Evolutionary conservation across 2,329 filamentous ascomycete species (phyloP).

Genomic region (Talaromyces sp.): DNA sequence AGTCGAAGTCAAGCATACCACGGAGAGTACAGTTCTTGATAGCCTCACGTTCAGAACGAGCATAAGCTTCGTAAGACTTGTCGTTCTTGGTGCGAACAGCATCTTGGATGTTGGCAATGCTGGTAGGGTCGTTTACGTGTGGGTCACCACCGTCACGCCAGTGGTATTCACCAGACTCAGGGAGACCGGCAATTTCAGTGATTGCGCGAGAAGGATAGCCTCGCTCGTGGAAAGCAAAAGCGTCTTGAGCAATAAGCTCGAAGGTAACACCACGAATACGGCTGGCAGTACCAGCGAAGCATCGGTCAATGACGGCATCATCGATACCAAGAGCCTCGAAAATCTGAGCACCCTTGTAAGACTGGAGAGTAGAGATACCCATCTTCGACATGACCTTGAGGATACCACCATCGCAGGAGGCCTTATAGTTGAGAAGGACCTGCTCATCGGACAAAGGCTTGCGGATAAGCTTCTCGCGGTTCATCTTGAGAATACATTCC

Average conservation of each 20-base stretch:
- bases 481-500: slow-evolving; percentile 96
- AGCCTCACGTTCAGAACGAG: slow-evolving; percentile 86
- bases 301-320: slow-evolving; percentile 86
- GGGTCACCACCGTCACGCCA: slow-evolving; percentile 96
- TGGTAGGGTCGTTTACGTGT: slow-evolving; percentile 90
- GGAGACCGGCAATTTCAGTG: slow-evolving; percentile 72
- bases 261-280: slow-evolving; percentile 94
- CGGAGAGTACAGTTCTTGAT: slow-evolving; percentile 96
- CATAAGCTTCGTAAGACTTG: slow-evolving; percentile 97
- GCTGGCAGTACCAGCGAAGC: slow-evolving; percentile 91
- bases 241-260: slow-evolving; percentile 88
- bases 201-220: slow-evolving; percentile 82
- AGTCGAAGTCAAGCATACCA: slow-evolving; percentile 93
- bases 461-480: slow-evolving; percentile 86
- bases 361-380: slow-evolving; percentile 95
- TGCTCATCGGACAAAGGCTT: slow-evolving; percentile 80
- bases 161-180: slow-evolving; percentile 95
- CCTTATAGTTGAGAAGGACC: slow-evolving; percentile 93
- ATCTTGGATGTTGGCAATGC: slow-evolving; percentile 96
- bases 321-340: slow-evolving; percentile 95
- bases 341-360: slow-evolving; percentile 97
- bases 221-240: slow-evolving; percentile 90
- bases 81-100: slow-evolving; percentile 96
- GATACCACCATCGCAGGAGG: slow-evolving; percentile 93
- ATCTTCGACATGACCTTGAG: slow-evolving; percentile 99